These are phyloP conservation scores for Calonectria hawksworthii DNA, from an alignment of 2,329 filamentous ascomycete species.

Conservation along the genomic window DNA sequence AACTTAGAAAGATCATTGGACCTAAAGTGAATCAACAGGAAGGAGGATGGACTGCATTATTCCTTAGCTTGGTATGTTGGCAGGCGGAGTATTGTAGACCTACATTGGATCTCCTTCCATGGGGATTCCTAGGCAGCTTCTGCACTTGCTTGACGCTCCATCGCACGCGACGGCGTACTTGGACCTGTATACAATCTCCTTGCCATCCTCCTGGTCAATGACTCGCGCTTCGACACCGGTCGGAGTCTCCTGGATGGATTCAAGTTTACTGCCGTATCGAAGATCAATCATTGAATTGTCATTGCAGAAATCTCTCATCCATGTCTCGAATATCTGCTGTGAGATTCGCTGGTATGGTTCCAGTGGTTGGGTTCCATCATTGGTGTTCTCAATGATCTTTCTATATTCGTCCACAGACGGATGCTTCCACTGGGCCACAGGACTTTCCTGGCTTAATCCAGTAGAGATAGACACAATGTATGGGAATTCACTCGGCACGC, in stretches of 20 bases:
- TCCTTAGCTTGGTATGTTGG: background rate
- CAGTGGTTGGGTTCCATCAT: slow-evolving; percentile 15
- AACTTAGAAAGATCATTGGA: slow-evolving; percentile 2
- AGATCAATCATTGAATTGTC: slow-evolving; percentile 13
- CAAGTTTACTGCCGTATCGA: slow-evolving; percentile 1
- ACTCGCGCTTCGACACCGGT: background rate
- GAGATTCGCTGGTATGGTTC: slow-evolving; percentile 21
- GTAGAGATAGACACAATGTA: slow-evolving; percentile 14
- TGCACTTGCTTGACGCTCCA: slow-evolving; percentile 11
- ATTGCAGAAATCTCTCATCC: slow-evolving; percentile 13
- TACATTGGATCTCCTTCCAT: slow-evolving; percentile 17
- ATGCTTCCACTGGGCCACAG: slow-evolving; percentile 4
- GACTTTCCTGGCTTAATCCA: background rate
- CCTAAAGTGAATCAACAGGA: slow-evolving; percentile 12
- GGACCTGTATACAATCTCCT: background rate
- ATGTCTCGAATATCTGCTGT: slow-evolving; percentile 14
- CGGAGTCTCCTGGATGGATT: background rate
- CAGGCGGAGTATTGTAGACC: background rate
- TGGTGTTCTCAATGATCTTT: background rate
- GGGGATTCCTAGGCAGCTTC: background rate
- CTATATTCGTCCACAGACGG: slow-evolving; percentile 11
- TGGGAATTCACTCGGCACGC: background rate
- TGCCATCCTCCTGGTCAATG: background rate
- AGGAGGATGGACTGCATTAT: background rate
- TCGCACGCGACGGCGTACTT: slow-evolving; percentile 14